Base-by-base conservation (phyloP, 1,139 yeast genomes). In the Candida tetrigidarum region DNA sequence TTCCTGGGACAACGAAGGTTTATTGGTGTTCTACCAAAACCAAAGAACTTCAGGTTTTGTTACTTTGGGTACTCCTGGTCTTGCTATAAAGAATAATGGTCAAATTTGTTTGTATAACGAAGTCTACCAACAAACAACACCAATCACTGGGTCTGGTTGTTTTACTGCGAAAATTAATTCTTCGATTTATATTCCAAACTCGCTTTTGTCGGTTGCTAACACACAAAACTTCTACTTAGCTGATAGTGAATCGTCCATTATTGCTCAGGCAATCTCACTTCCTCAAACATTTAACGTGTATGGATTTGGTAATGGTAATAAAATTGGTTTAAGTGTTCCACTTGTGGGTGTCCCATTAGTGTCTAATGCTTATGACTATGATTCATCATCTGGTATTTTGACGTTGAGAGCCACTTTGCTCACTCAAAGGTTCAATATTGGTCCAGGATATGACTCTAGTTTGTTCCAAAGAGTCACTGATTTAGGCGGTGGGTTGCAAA, bases 291-390 rank as follows among this genome's bases (percentile, higher is more conserved):
- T 56, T 48, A 58, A 49, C 2, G 70, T 68, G 22, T 59, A 59
- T 27, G 71, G 71, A 26, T 67, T 59, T 45, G 73, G 73, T 45
- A 54, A 53, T 43, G 64, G 67, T 5, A 68, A 68, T 43, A 44
- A 48, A 12, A 55, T 68, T 40, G 66, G 63, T 39, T 34, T 65
- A 14, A 52, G 48, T 37, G 19, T 52, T 20, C 50, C 64, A 5
- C 49, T 63, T 37, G 30, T 53, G 19, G 18, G 42, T 3, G 25
- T 39, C 15, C 41, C 47, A n/a, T 22, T 22, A 9, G 25, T 5
- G 5, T 9, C 25, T 22, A 9, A 22, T 22, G 9, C 8, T 6
- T 47, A 55, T 28, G 6, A 35, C 3, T 62, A 63, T 41, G 44
- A 50, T 28, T 32, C 54, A 5, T 22, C 16, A 2, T 51, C 60